Conservation (phyloP, 2,329 filamentous ascomycete species). For the Trichoderma cornu-damae region DNA sequence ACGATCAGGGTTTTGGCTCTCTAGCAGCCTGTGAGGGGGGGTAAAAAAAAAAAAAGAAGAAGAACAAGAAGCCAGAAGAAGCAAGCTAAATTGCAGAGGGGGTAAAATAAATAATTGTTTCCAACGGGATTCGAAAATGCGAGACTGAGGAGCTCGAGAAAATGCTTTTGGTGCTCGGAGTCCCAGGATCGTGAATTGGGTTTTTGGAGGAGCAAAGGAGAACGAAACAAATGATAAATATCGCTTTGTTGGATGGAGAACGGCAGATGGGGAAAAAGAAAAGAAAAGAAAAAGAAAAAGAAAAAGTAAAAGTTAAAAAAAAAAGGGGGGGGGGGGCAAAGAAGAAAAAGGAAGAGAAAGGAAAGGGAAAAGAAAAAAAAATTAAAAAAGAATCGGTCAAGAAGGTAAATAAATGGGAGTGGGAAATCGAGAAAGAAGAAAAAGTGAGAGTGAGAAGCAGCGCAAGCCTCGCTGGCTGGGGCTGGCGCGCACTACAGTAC, state of each 20-base stretch:
- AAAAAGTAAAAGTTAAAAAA: not conserved
- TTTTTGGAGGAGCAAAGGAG: not conserved
- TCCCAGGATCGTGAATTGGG: not conserved
- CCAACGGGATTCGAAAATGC: no score
- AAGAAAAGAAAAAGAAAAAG: not conserved
- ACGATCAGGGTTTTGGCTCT: not conserved
- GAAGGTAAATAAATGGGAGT: conserved; percentile 16
- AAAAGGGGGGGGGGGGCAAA: not conserved
- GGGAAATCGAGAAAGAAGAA: not conserved
- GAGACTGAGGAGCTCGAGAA: no score
- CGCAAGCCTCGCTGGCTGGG: not conserved
- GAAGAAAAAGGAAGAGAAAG: not conserved
- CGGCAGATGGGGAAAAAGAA: no score
- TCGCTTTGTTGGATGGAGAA: not conserved
- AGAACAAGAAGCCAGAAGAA: not conserved
- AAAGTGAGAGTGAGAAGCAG: not conserved
- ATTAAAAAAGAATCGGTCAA: not conserved
- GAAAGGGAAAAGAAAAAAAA: not conserved
- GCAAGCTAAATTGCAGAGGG: conserved; percentile 23
- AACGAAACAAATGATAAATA: not conserved
- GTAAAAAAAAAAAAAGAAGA: not conserved
- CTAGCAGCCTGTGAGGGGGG: not conserved
- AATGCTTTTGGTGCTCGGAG: not conserved
- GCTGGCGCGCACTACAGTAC: no score
- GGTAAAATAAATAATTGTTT: no score